Evolutionary conservation across 129 eudicot genomes (phyloP).

Genomic region (Tagetes erecta): DNA sequence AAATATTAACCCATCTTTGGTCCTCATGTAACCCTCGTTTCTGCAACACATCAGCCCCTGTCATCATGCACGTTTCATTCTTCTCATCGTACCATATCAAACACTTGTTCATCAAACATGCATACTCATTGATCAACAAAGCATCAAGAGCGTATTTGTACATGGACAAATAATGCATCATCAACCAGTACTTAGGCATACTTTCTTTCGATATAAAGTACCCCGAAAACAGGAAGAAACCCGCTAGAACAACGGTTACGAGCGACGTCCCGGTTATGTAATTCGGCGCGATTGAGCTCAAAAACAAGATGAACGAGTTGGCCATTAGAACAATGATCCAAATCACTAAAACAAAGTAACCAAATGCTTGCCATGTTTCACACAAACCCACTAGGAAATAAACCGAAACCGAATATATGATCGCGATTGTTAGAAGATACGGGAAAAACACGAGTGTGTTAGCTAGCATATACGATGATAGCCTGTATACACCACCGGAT

Average conservation of each 20-base stretch:
- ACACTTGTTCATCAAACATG: constrained; percentile 67
- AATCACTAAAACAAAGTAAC: constrained; percentile 70
- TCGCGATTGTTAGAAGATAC: constrained; percentile 65
- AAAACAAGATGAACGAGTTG: constrained; percentile 80
- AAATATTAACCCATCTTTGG: constrained; percentile 83
- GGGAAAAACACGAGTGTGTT: constrained; percentile 93
- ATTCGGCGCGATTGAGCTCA: constrained; percentile 86
- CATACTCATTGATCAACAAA: constrained; percentile 77
- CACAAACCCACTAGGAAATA: constrained; percentile 90
- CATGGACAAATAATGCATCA: constrained; percentile 90
- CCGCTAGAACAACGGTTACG: constrained; percentile 74
- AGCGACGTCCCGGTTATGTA: constrained; percentile 91
- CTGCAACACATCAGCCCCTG: constrained; percentile 74
- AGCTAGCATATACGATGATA: constrained; percentile 75
- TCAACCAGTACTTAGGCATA: constrained; percentile 87
- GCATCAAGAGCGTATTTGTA: constrained; percentile 92
- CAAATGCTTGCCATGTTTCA: constrained; percentile 69
- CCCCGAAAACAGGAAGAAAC: constrained; percentile 93
- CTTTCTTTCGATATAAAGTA: constrained; percentile 80
- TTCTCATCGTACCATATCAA: constrained; percentile 80
- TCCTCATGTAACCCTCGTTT: constrained; percentile 78
- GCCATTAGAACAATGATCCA: constrained; percentile 90
- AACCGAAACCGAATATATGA: constrained; percentile 71
- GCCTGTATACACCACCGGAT: constrained; percentile 86
- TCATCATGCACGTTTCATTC: constrained; percentile 67